Conservation (phyloP, 202 grass and related monocot species). For the Cymbopogon flexuosus region DNA sequence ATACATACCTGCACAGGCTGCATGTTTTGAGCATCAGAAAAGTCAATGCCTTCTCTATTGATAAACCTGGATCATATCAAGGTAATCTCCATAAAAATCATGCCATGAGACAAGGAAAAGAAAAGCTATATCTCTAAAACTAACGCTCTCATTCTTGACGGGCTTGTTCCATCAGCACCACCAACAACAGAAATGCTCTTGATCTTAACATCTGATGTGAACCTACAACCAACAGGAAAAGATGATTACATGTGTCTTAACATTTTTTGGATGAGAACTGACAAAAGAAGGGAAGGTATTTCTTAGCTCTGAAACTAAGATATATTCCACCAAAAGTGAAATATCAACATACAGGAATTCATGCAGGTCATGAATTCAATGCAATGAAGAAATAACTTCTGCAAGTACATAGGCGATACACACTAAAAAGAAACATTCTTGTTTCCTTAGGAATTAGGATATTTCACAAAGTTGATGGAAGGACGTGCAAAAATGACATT, state of each 20-base stretch:
- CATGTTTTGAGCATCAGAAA: conserved; percentile 94
- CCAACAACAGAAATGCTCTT: conserved; percentile 96
- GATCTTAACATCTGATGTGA: conserved; percentile 96
- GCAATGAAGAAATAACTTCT: neutral
- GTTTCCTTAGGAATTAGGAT: neutral
- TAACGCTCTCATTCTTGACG: conserved; percentile 97
- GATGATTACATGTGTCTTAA: neutral
- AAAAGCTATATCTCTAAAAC: conserved; percentile 21
- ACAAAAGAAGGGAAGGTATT: neutral
- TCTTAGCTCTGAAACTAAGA: neutral
- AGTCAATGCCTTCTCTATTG: conserved; percentile 93
- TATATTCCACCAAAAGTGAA: conserved; percentile 25
- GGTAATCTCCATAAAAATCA: conserved; percentile 24
- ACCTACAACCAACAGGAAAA: conserved; percentile 42
- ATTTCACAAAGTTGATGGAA: conserved; percentile 10
- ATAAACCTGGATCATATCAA: conserved; percentile 70
- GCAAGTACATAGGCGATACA: neutral
- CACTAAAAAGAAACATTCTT: neutral
- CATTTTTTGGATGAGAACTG: neutral
- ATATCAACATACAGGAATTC: conserved; percentile 17
- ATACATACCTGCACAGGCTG: conserved; percentile 83
- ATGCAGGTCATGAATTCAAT: neutral
- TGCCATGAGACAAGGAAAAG: conserved; percentile 18
- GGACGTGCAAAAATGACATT: neutral
- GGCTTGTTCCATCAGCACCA: conserved; percentile 83